phyloP scores from a whole-genome alignment of 192 early-diverging fungal species.

The Umbelopsis ramanniana region DNA sequence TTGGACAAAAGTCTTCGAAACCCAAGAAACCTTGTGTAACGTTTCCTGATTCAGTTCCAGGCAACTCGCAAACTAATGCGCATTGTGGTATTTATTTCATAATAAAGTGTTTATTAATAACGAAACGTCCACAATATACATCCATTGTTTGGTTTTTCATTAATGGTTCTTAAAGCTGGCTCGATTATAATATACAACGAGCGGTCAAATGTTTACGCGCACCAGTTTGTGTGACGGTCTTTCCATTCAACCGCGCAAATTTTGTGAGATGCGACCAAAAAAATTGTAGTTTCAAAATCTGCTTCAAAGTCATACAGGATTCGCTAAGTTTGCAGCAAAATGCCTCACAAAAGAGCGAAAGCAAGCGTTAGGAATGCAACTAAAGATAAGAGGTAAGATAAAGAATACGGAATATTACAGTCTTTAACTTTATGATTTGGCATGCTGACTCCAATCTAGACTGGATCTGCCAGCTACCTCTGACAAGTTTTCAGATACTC shows the following conservation, averaged over 20 bases:
- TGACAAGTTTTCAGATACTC: constrained; percentile 41
- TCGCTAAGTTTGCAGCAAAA: not conserved
- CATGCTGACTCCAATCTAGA: not conserved
- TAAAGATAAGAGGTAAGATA: constrained; percentile 22
- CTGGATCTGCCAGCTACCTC: constrained; percentile 44
- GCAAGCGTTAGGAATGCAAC: constrained; percentile 32
- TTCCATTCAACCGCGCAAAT: no score
- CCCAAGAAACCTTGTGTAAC: constrained; percentile 8
- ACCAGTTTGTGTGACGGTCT: not conserved
- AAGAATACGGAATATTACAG: not conserved
- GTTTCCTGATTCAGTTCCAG: not conserved
- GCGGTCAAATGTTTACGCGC: constrained; percentile 8
- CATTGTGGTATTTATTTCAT: no score
- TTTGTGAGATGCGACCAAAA: no score
- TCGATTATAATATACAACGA: not conserved
- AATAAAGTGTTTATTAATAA: no score
- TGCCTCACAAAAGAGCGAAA: constrained; percentile 41
- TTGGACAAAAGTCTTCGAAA: not conserved
- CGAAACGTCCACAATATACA: no score
- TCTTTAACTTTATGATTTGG: not conserved
- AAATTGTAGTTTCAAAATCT: not conserved
- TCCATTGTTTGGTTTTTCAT: no score
- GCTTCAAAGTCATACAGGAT: no score
- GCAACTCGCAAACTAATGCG: not conserved
- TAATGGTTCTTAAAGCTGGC: not conserved